A percentile compares a stretch with the other conserved stretches of the same genome.
Evolutionary conservation across 306 rosid genomes (phyloP).

Genomic region (Gastrolobium bilobum): DNA sequence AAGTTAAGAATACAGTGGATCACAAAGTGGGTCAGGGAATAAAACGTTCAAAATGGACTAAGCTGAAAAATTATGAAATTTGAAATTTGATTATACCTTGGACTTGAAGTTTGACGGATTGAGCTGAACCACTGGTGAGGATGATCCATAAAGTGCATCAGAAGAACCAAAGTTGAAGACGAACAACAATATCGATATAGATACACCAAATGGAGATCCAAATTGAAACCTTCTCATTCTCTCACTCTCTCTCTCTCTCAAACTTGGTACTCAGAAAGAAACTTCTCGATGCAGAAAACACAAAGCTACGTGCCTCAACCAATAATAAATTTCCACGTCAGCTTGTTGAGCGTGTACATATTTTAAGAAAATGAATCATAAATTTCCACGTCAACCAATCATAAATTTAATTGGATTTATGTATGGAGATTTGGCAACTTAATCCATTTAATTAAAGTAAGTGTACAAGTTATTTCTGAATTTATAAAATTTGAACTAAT

Average conservation of each 20-base stretch:
- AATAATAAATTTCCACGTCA: constrained; percentile 64
- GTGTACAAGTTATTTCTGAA: too few relatives aligned
- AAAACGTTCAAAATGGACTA: background rate
- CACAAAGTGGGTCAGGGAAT: constrained; percentile 17
- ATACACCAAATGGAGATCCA: constrained; percentile 39
- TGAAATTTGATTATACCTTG: constrained; percentile 69
- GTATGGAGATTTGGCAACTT: too few relatives aligned
- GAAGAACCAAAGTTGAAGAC: constrained; percentile 53
- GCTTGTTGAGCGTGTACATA: too few relatives aligned
- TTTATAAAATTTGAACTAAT: too few relatives aligned
- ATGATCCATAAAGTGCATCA: constrained; percentile 85
- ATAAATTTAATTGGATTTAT: too few relatives aligned
- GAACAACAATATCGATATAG: constrained; percentile 46
- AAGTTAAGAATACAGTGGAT: constrained; percentile 4
- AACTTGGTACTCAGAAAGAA: constrained; percentile 21
- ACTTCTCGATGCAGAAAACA: too few relatives aligned
- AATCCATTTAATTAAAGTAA: too few relatives aligned
- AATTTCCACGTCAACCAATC: too few relatives aligned
- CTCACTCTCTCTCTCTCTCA: constrained; percentile 35
- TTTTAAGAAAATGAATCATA: too few relatives aligned
- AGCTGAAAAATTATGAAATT: background rate
- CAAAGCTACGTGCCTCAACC: constrained; percentile 68
- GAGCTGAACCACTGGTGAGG: constrained; percentile 94
- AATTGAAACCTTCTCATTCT: constrained; percentile 48
- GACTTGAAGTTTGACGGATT: constrained; percentile 95